Conservation (phyloP, 2,329 filamentous ascomycete species). For the Clarireedia homoeocarpa region DNA sequence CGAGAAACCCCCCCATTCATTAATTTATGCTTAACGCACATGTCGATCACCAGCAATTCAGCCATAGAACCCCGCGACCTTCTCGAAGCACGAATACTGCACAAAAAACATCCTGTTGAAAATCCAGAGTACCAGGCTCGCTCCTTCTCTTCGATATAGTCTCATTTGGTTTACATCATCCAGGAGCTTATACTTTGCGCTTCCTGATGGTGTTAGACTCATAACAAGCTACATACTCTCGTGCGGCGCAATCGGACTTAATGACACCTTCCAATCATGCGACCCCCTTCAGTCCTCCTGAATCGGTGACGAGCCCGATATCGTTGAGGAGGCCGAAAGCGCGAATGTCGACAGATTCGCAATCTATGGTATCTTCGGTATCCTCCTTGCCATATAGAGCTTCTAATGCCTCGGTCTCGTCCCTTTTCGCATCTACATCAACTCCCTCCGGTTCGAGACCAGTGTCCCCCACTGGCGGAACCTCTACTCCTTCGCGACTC, state of each 20-base stretch:
- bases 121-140: not conserved
- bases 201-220: slow-evolving; percentile 27
- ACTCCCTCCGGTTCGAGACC: slow-evolving; percentile 62
- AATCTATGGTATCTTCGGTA: slow-evolving; percentile 42
- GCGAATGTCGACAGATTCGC: slow-evolving; percentile 41
- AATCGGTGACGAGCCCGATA: slow-evolving; percentile 40
- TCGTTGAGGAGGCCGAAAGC: slow-evolving; percentile 51
- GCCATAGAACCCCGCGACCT: slow-evolving; percentile 3
- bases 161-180: not conserved
- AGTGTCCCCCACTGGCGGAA: slow-evolving; percentile 53
- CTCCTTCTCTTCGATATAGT: not conserved
- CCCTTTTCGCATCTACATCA: slow-evolving; percentile 57
- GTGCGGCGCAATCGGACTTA: slow-evolving; percentile 31
- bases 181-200: slow-evolving; percentile 35
- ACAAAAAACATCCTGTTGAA: slow-evolving; percentile 6
- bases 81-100: not conserved
- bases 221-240: slow-evolving; percentile 24
- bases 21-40: slow-evolving; percentile 11
- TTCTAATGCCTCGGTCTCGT: slow-evolving; percentile 50
- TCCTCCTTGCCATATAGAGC: slow-evolving; percentile 45
- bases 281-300: slow-evolving; percentile 54
- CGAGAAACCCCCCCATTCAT: not conserved
- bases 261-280: slow-evolving; percentile 65
- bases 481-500: slow-evolving; percentile 48
- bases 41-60: slow-evolving; percentile 12